Evolutionary conservation across 108 stramenopile species (phyloP), one percentile per base, ranked within the genome.

Genomic region (Nitzschia sp.): DNA sequence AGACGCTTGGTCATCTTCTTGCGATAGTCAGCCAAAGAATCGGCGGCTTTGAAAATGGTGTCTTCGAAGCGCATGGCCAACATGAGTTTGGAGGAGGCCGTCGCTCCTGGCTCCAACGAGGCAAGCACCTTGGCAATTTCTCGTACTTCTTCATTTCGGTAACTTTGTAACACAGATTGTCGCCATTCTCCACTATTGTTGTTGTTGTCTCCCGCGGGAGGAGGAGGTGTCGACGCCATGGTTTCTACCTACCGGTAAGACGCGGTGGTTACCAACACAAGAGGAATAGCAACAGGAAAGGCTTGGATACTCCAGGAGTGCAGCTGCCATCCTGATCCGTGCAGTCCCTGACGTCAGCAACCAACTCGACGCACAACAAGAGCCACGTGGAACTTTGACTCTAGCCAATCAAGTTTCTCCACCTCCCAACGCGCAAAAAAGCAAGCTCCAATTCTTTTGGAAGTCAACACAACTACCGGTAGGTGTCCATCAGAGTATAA

Each of bases 51-150:
- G 76, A 92, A 92, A 19, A 89, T 87, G 8, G 71, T 63, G 42
- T 87, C 86, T 77, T 92, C 91, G 66, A 92, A 92, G 43, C 74
- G 69, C 81, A 81, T 86, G 22, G 91, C 88, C 48, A 92, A 65
- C 75, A 80, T 79, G 6, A 82, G 75, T 73, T 92, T 92, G 57
- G 85, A 87, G 21, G 77, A 65, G 17, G 85, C 63, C 8, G 87
- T 83, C 10, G 85, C 88, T 19, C 82, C 82, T 10, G 86, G 86
- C 74, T 90, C 91, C 63, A 90, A 64, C 24, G 68, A 50, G 19
- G 91, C 91, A 40, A 93, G 56, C 7, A 81, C 84, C 51, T 83
- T 80, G 76, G 91, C 83, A 69, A 93, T 90, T 64, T 88, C 84
- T 22, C 85, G 74, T 20, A 89, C 87, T 78, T 93, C 81, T 11